Percentiles rank a stretch among this genome's conserved stretches.
phyloP scores from a whole-genome alignment of 1,284 basidiomycete species.

The Trametes versicolor region DNA sequence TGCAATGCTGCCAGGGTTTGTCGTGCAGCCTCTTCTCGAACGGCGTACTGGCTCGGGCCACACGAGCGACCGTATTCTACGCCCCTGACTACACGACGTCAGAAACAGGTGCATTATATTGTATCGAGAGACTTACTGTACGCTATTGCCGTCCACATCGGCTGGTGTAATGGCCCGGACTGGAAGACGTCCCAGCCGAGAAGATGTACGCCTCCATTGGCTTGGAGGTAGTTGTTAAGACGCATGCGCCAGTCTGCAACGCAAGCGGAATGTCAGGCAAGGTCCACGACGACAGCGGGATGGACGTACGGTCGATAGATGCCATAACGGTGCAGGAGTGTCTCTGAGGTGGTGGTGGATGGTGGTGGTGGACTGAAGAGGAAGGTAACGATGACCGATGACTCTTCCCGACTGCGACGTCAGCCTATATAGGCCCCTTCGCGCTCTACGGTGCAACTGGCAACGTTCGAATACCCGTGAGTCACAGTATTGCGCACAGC shows the following conservation, averaged over 20 bases:
- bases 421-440: conserved; percentile 30
- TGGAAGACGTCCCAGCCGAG: conserved; percentile 42
- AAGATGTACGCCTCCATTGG: conserved; percentile 39
- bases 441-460: conserved; percentile 15
- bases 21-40: conserved; percentile 47
- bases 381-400: conserved; percentile 26
- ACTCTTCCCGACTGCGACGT: conserved; percentile 17
- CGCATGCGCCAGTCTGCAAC: conserved; percentile 46
- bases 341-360: neutral
- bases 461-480: conserved; percentile 32
- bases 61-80: conserved; percentile 40
- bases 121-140: conserved; percentile 39
- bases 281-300: neutral
- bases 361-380: conserved; percentile 14
- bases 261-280: neutral
- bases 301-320: conserved; percentile 35
- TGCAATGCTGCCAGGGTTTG: conserved; percentile 40
- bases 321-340: conserved; percentile 28
- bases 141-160: conserved; percentile 44
- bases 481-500: conserved; percentile 40
- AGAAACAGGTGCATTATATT: neutral
- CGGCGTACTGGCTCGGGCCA: conserved; percentile 37
- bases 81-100: conserved; percentile 37
- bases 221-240: conserved; percentile 49
- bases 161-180: conserved; percentile 43